Percentiles rank a stretch among this genome's conserved stretches.
Conservation (phyloP, 345 rosid genomes). For the Boechera divaricarpa region DNA sequence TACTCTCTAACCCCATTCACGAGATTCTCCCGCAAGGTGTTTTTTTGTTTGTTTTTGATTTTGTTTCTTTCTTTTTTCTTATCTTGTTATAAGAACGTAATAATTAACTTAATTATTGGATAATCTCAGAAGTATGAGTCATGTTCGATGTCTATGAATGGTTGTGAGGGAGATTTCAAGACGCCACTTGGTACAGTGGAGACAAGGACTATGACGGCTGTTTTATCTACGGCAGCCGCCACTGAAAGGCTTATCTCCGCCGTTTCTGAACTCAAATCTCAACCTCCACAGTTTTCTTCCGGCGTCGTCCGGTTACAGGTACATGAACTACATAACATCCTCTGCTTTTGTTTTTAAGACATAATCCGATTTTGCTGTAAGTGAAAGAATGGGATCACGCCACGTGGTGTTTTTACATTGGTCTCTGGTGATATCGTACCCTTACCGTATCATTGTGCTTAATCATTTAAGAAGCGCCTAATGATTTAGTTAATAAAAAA, state of each 20-base stretch:
- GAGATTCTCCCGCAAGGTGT: conserved; percentile 42
- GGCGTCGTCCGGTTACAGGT: conserved; percentile 88
- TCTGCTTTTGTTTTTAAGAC: neutral
- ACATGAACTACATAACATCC: neutral
- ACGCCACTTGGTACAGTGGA: conserved; percentile 59
- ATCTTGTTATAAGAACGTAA: neutral
- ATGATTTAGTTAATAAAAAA: neutral
- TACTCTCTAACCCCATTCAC: conserved; percentile 24
- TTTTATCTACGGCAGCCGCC: conserved; percentile 57
- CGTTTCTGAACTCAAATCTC: conserved; percentile 55
- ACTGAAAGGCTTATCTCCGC: conserved; percentile 62
- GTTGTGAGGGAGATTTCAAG: conserved; percentile 61
- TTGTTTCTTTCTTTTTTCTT: neutral
- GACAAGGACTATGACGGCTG: conserved; percentile 58
- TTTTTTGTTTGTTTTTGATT: neutral
- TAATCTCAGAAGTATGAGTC: conserved; percentile 31
- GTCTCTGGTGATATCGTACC: conserved; percentile 1
- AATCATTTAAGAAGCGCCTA: neutral
- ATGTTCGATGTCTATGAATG: conserved; percentile 75
- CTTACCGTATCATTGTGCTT: conserved; percentile 1
- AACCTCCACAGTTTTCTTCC: conserved; percentile 63
- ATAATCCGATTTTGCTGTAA: neutral
- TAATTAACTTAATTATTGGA: neutral
- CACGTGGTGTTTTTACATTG: conserved; percentile 54
- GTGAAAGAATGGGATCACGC: conserved; percentile 37